Evolutionary conservation across 345 rosid genomes (phyloP).

Genomic region (Rhizophora mangle): DNA sequence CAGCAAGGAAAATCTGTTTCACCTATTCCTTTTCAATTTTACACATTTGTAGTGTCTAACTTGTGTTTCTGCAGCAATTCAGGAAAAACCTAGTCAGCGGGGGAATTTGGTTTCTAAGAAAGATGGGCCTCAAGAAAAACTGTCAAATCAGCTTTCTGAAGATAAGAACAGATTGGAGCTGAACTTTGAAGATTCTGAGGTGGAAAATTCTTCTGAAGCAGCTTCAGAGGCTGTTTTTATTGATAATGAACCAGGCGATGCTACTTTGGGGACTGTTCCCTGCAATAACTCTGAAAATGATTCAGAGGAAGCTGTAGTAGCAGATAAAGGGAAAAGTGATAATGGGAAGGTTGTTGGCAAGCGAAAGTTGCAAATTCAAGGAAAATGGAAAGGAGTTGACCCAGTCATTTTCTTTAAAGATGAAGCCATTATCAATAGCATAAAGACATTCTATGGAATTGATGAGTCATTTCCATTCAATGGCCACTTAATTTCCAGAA

Average conservation of each 20-base stretch:
- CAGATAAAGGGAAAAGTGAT: slow-evolving; percentile 36
- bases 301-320: slow-evolving; percentile 30
- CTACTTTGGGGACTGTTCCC: slow-evolving; percentile 29
- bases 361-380: slow-evolving; percentile 86
- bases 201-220: slow-evolving; percentile 35
- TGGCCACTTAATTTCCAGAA: slow-evolving; percentile 82
- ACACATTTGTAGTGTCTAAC: background rate
- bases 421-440: slow-evolving; percentile 55
- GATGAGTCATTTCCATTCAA: slow-evolving; percentile 62
- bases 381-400: slow-evolving; percentile 93
- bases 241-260: slow-evolving; percentile 30
- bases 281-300: slow-evolving; percentile 29
- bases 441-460: slow-evolving; percentile 80
- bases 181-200: slow-evolving; percentile 29
- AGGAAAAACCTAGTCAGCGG: slow-evolving; percentile 33
- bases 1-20: background rate
- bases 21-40: background rate
- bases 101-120: slow-evolving; percentile 21
- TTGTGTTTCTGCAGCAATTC: slow-evolving; percentile 34
- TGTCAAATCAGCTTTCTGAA: slow-evolving; percentile 29
- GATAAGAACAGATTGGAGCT: slow-evolving; percentile 28
- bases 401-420: slow-evolving; percentile 82
- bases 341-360: slow-evolving; percentile 45
- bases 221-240: slow-evolving; percentile 38
- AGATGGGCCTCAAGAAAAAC: slow-evolving; percentile 28